Evolutionary conservation across 2,329 filamentous ascomycete genomes (phyloP), one percentile per base, ranked within the genome.

Genomic region (Penicillium crustosum): DNA sequence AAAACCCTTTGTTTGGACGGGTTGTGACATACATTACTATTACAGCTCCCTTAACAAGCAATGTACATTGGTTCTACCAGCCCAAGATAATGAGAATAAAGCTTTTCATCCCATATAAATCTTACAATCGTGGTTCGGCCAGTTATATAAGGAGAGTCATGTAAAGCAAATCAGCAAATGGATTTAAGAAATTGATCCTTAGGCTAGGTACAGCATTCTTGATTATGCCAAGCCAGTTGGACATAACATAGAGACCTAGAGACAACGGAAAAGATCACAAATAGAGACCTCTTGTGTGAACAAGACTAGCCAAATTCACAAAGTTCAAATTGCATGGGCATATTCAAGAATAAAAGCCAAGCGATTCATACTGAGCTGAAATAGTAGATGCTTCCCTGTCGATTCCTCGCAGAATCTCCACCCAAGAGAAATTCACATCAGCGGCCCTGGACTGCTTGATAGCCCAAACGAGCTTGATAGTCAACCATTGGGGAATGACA

Each of bases 321-420:
- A 13, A 41, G 10, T 23, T 23, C 4, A 5, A 6, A 13, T 2
- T 41, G 19, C 2, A 41, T 41, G 5, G 10, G 38, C 12, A 41
- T 15, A 13, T 13, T 12, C 21, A 41, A 13, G 0, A 2, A 27
- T 21, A 27, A 12, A 43, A 27, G 0, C 23, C 23, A 27, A 27
- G 9, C 15, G 1, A 4, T 27, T 29, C 15, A 44, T 29, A 27
- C 2, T n/a, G 2, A 27, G 1, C 2, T 1, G 17, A 19, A 25
- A 44, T 29, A 19, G 5, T 1, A 4, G 6, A 0, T 35, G 1
- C 2, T 1, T 3, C 3, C 7, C 0, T 6, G 0, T 6, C 15
- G 9, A 5, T 2, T 25, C 15, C 17, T 29, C 12, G 17, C 25
- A 44, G 3, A 4, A 44, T 7, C 0, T 12, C 25, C 15, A 44